Conservation (phyloP, 2,329 filamentous ascomycete species). For the Eutypella sp. region DNA sequence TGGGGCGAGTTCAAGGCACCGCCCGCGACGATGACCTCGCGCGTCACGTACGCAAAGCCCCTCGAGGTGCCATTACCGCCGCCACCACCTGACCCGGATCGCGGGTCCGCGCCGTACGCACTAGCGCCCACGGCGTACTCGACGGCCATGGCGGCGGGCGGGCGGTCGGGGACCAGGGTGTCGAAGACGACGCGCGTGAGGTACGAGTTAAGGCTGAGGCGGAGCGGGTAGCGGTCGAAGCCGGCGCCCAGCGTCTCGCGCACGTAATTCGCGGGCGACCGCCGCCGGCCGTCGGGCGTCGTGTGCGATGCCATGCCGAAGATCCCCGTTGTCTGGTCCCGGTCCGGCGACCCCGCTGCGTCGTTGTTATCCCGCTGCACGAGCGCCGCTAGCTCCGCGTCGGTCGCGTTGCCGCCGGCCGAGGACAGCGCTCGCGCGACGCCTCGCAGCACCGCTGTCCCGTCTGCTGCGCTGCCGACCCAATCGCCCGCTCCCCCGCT, state of each 20-base stretch:
- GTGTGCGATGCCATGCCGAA: slow-evolving; percentile 18
- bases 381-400: slow-evolving; percentile 11
- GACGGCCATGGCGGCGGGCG: slow-evolving; percentile 16
- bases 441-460: slow-evolving; percentile 8
- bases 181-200: slow-evolving; percentile 18
- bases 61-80: slow-evolving; percentile 23
- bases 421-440: slow-evolving; percentile 9
- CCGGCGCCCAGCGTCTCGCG: slow-evolving; percentile 11
- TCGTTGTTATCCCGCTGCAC: slow-evolving; percentile 18
- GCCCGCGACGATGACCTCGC: slow-evolving; percentile 45
- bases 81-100: slow-evolving; percentile 6
- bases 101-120: slow-evolving; percentile 17
- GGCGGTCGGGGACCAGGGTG: slow-evolving; percentile 10
- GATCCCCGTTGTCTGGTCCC: slow-evolving; percentile 16
- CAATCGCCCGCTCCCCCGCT: slow-evolving; percentile 13
- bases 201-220: slow-evolving; percentile 11
- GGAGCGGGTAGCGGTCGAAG: slow-evolving; percentile 13
- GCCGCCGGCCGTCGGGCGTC: slow-evolving; percentile 9
- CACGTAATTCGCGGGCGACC: slow-evolving; percentile 18
- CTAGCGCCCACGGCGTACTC: slow-evolving; percentile 15
- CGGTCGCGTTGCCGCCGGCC: slow-evolving; percentile 11
- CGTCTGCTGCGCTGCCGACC: slow-evolving; percentile 13
- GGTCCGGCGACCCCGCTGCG: slow-evolving; percentile 7
- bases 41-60: slow-evolving; percentile 29
- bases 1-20: slow-evolving; percentile 50